Evolutionary conservation across 148 eudicot genomes (phyloP), one percentile per base, ranked within the genome.

Genomic region (Polygonum aviculare): DNA sequence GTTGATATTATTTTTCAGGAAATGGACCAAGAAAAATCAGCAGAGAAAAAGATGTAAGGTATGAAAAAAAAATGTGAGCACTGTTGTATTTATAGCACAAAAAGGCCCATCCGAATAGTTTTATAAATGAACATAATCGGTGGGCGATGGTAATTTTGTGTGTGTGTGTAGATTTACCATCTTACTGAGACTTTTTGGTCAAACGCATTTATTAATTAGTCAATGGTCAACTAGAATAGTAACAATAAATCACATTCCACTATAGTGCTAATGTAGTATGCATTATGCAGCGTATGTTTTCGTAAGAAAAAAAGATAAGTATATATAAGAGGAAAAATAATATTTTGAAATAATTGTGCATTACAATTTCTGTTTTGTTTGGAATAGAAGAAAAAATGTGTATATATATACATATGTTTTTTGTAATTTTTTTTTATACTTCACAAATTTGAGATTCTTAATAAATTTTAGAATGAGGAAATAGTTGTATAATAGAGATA

Each of bases 211-310:
- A 15, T 16, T 67, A 41, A 15, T 16, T 67, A 41, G 72, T 67
- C 72, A 67, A 67, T 35, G 72, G 72, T 67, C 72, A 67, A 63
- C 38, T 67, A 15, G 11, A 33, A 67, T 35, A 35, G 19, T 36
- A 35, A 35, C 72, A 67, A 36, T 67, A 35, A 36, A 36, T 67
- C 45, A 67, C 72, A 67, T 67, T 67, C 47, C 47, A 44, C 47
- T 44, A 1, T 44, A 6, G 47, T 44, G 7, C 47, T 36, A 63
- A 31, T 11, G 18, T 63, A 12, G 38, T 26, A 44, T 44, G 47
- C 47, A 44, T 10, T 44, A 44, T 44, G 8, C 47, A 44, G 9
- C 9, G 47, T 44, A 44, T 44, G 7, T 44, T 44, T 44, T 44
- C 7, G 7, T 44, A 44, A 44, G 6, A 44, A 41, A 41, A 41